Conservation (phyloP, 768 basidiomycete genomes). For the Stropharia rugosoannulata region DNA sequence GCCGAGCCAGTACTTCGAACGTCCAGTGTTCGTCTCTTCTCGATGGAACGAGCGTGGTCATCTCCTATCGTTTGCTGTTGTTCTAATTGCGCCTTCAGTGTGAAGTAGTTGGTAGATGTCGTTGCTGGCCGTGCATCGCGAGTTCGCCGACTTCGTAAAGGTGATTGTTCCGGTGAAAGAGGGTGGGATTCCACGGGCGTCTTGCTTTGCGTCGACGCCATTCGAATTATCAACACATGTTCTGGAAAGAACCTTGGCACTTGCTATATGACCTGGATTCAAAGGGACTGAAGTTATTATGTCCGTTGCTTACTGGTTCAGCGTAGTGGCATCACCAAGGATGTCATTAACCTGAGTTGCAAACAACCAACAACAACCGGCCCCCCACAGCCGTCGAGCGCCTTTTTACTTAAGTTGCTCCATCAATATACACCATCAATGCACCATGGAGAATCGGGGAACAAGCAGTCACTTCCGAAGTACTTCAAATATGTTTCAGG, state of each 20-base stretch:
- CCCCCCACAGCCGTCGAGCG: not conserved
- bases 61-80: conserved; percentile 38
- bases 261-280: no score
- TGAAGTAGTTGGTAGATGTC: conserved; percentile 55
- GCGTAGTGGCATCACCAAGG: no score
- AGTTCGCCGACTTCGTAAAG: conserved; percentile 45
- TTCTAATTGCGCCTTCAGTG: conserved; percentile 62
- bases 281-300: no score
- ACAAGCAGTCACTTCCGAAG: no score
- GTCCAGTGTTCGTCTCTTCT: conserved; percentile 26
- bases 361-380: not conserved
- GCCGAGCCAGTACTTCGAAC: not conserved
- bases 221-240: conserved; percentile 10
- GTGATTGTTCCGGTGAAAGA: conserved; percentile 57
- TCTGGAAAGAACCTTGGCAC: no score
- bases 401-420: no score
- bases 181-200: conserved; percentile 75
- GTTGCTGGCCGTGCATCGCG: conserved; percentile 29
- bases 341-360: not conserved
- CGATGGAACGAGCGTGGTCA: conserved; percentile 57
- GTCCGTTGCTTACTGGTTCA: not conserved
- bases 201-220: conserved; percentile 40
- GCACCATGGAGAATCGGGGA: no score
- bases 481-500: no score
- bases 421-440: no score